Evolutionary conservation across 768 basidiomycete genomes (phyloP), one percentile per base, ranked within the genome.

Genomic region (Mrakia blollopis): DNA sequence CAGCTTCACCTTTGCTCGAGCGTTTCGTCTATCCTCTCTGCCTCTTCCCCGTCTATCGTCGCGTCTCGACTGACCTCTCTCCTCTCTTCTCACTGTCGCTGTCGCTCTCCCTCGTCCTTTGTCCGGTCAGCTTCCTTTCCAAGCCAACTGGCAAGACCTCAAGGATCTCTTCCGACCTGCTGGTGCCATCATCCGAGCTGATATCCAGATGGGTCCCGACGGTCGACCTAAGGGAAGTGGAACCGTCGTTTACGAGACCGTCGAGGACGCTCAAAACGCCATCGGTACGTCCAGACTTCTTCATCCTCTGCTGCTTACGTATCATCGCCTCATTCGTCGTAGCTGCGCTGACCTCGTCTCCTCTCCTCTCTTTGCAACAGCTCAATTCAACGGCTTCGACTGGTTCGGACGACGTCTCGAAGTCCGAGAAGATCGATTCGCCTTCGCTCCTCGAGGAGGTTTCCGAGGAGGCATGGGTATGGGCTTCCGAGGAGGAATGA

Each of bases 381-480:
- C 85, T 81, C 97, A 96, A 93, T 98, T 95, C 83, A 91, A 97
- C 77, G 95, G 95, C 39, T 97, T 92, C 80, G 94, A 97, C 79
- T 98, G 96, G 94, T 95, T 95, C 83, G 95, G 95, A 11, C 91
- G 92, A 68, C 89, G 90, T 11, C 89, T 99, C 18, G 96, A 99
- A 86, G 96, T 98, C 50, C 91, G 95, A 80, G 93, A 97, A 88
- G 93, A 14, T 25, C 57, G 63, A 77, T 65, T 69, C 57, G 77
- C 74, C n/a, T 63, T 71, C 54, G 77, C 79, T 37, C 63, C 67
- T n/a, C 44, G 54, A 60, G 79, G 78, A 30, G 78, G 78, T 32
- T 63, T 72, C 61, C 54, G 79, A 50, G 80, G 80, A 2, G 93
- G 93, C 52, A 76, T 79, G 44, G 76, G 79, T 44, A 76, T 79